Evolutionary conservation across 202 grass and related monocot species (phyloP).

Genomic region (Panicum virgatum): DNA sequence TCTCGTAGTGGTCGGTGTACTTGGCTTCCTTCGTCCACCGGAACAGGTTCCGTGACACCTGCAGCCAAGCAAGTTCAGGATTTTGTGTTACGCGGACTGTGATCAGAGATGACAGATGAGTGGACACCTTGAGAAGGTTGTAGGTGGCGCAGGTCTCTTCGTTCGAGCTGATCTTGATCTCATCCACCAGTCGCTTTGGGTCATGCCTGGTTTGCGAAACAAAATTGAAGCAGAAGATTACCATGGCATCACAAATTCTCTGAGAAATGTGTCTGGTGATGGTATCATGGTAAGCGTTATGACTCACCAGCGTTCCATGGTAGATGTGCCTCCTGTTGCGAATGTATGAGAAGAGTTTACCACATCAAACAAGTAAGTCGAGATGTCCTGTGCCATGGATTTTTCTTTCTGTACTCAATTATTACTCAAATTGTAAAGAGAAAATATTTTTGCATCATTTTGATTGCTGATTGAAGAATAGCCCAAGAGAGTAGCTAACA

Average conservation of each 20-base stretch:
- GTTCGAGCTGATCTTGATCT: slow-evolving; percentile 52
- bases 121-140: slow-evolving; percentile 71
- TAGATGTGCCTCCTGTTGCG: slow-evolving; percentile 67
- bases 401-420: slow-evolving; percentile 15
- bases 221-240: not conserved
- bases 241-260: not conserved
- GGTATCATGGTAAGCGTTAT: not conserved
- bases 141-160: slow-evolving; percentile 71
- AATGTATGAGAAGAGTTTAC: slow-evolving; percentile 69
- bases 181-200: slow-evolving; percentile 56
- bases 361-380: slow-evolving; percentile 55
- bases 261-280: not conserved
- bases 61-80: not conserved
- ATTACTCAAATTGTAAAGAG: not conserved
- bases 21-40: slow-evolving; percentile 69
- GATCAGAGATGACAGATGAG: not conserved
- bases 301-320: slow-evolving; percentile 64
- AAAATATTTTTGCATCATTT: not conserved
- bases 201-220: slow-evolving; percentile 37
- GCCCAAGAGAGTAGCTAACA: not conserved
- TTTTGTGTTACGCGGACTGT: not conserved
- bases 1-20: slow-evolving; percentile 68
- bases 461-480: not conserved
- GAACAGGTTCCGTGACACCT: slow-evolving; percentile 71
- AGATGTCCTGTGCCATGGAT: slow-evolving; percentile 50